A percentile compares a stretch with the other conserved stretches of the same genome.
Evolutionary conservation across 768 basidiomycete genomes (phyloP).

Genomic region (Boletus pseudopeckii): DNA sequence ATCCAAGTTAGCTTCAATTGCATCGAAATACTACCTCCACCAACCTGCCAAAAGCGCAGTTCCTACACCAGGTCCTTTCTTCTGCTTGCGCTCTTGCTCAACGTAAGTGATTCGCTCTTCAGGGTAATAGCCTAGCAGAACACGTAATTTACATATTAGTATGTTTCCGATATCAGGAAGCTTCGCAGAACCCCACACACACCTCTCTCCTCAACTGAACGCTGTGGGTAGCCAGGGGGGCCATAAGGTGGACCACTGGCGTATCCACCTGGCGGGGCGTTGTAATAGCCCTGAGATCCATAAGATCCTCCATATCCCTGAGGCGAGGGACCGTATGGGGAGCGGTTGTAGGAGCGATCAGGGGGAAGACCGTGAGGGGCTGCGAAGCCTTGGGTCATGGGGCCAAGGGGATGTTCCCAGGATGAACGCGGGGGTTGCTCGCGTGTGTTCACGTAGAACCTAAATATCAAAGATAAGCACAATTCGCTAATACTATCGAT

Average conservation of each 20-base stretch:
- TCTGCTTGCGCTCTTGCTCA: conserved; percentile 39
- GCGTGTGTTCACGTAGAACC: conserved; percentile 76
- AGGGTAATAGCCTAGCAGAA: conserved; percentile 31
- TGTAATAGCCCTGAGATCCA: conserved; percentile 14
- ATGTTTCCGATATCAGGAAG: neutral
- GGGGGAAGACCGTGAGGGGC: conserved; percentile 44
- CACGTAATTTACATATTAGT: conserved; percentile 1
- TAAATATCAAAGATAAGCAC: conserved; percentile 25
- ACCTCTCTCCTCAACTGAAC: conserved; percentile 22
- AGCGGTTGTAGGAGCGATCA: conserved; percentile 30
- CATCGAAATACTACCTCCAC: conserved; percentile 10
- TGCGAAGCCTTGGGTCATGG: conserved; percentile 30
- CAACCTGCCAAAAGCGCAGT: conserved; percentile 44
- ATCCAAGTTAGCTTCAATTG: neutral
- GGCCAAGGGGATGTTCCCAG: conserved; percentile 71
- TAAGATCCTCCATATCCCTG: conserved; percentile 22
- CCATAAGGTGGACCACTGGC: conserved; percentile 5
- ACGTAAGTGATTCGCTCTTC: conserved; percentile 33
- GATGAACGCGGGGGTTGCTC: conserved; percentile 59
- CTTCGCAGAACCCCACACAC: neutral
- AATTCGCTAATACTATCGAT: neutral
- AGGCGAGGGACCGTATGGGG: conserved; percentile 28
- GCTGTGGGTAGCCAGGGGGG: neutral
- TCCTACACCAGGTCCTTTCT: conserved; percentile 50
- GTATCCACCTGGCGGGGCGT: conserved; percentile 16